Base-by-base conservation (phyloP, 345 rosid species). In the Geranium brycei region DNA sequence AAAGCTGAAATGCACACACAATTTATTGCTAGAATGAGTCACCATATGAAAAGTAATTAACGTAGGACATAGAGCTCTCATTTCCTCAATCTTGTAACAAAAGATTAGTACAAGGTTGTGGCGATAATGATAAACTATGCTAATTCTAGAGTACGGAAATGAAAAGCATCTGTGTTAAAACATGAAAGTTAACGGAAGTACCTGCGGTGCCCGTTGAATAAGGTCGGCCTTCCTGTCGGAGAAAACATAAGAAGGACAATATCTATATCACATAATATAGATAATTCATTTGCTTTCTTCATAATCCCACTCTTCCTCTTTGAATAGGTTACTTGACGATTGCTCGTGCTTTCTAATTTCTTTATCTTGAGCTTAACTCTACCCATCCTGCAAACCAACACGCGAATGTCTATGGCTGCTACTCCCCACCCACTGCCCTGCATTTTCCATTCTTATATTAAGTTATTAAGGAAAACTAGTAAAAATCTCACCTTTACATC, bases 201-300 rank as follows among this genome's bases (percentile, higher is more conserved):
- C 97, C 95, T 88, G 75, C 77, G 78, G 58, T 83, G 85, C 66
- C 96, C 91, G 64, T 83, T 85, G 75, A 83, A 87, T 62, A 87
- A 65, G 8, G 87, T 81, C 70, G 96, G 83, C 78, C 63, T 78
- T 67, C 86, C 98, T 0, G 81, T 86, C 0, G 96, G 98, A 76
- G 95, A 87, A 75, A 87, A 89, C 95, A 87, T 85, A 68, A 92
- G 85, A 78, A 89, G 89, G 74, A 86, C 75, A 66, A 87, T 81
- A 70, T 89, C 91, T 40, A 84, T 83, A 68, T 86, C 96, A 61
- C 98, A 89, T 63, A 92, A 69, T 71, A 92, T 89, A 0, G 95
- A 89, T 66, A 92, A 71, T 72, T 92, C 98, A 80, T 68, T 85
- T 1, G 95, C 95, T 79, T 92, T 92, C 83, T 92, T 92, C 78